Conservation (phyloP, 106 monocot genomes). For the Ottelia alismoides region DNA sequence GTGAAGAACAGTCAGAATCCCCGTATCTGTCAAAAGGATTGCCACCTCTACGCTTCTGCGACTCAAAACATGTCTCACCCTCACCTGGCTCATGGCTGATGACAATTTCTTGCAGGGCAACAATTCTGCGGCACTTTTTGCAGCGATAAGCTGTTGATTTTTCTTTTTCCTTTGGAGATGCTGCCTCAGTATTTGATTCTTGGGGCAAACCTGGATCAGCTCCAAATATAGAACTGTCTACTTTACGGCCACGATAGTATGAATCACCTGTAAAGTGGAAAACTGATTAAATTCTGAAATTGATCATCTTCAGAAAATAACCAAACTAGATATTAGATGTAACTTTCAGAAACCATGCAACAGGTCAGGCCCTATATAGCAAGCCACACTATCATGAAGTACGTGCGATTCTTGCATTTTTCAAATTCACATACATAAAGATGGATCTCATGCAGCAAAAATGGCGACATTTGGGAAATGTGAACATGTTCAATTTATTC, state of each 20-base stretch:
- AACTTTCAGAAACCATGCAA: too few species aligned
- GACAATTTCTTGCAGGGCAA: conserved; percentile 78
- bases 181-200: conserved; percentile 14
- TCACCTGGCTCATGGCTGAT: conserved; percentile 80
- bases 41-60: conserved; percentile 52
- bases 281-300: too few species aligned
- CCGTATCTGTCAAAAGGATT: conserved; percentile 24
- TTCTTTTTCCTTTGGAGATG: conserved; percentile 9
- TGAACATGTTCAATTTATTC: too few species aligned
- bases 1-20: conserved; percentile 57
- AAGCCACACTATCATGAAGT: too few species aligned
- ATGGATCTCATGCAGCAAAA: too few species aligned
- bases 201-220: conserved; percentile 58
- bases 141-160: conserved; percentile 51
- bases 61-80: conserved; percentile 66
- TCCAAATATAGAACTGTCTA: conserved; percentile 78
- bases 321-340: too few species aligned
- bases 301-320: too few species aligned
- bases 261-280: conserved; percentile 60
- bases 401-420: too few species aligned
- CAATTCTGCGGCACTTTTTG: conserved; percentile 82
- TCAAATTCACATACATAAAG: too few species aligned
- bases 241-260: conserved; percentile 63
- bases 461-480: too few species aligned
- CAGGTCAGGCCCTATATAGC: too few species aligned